Conservation (phyloP, 352 stramenopile species). For the Albugo candida region DNA sequence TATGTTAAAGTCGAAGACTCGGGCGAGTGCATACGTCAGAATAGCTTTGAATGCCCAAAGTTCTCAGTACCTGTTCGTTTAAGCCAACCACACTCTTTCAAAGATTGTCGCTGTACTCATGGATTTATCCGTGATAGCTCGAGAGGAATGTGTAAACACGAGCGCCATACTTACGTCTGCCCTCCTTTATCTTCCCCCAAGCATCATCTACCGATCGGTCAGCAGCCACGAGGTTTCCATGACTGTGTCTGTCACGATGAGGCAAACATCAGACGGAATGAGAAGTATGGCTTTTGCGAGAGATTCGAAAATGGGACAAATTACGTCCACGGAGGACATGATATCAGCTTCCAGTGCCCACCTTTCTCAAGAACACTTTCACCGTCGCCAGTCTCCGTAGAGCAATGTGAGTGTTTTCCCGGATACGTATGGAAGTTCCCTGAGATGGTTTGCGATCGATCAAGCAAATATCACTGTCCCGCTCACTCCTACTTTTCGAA, state of each 20-base stretch:
- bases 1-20: slow-evolving; percentile 55
- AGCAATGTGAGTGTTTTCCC: slow-evolving; percentile 56
- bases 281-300: slow-evolving; percentile 30
- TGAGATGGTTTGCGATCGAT: slow-evolving; percentile 36
- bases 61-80: slow-evolving; percentile 16
- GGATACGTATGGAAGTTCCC: slow-evolving; percentile 53
- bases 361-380: slow-evolving; percentile 34
- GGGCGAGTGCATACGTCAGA: slow-evolving; percentile 28
- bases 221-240: slow-evolving; percentile 37
- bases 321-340: slow-evolving; percentile 1
- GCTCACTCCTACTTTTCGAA: slow-evolving; percentile 24
- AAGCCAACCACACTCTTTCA: slow-evolving; percentile 25
- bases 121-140: slow-evolving; percentile 31
- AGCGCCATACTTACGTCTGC: slow-evolving; percentile 36
- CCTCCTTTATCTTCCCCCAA: slow-evolving; percentile 17
- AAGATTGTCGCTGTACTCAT: slow-evolving; percentile 55
- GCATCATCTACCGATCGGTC: slow-evolving; percentile 17
- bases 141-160: slow-evolving; percentile 22
- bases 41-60: slow-evolving; percentile 11
- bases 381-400: slow-evolving; percentile 31
- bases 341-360: slow-evolving; percentile 22
- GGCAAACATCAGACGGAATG: slow-evolving; percentile 27
- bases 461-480: slow-evolving; percentile 40
- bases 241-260: slow-evolving; percentile 44
- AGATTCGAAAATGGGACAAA: slow-evolving; percentile 11